Evolutionary conservation across 768 basidiomycete genomes (phyloP).

Genomic region (Cystofilobasidium bisporidii): DNA sequence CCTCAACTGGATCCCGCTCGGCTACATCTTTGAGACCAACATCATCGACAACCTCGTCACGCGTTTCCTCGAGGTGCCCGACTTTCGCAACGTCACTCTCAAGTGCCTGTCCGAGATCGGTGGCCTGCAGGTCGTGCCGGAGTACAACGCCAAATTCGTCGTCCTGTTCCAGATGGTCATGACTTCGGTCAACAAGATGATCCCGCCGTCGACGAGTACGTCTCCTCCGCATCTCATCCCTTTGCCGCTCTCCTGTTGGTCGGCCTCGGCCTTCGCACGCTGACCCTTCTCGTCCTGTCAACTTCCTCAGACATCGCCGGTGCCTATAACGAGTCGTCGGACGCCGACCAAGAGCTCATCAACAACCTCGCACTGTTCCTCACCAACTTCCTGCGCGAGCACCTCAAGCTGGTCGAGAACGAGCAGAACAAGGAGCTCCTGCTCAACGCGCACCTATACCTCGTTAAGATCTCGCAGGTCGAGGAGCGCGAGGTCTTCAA

Average conservation of each 20-base stretch:
- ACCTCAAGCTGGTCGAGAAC: constrained; percentile 88
- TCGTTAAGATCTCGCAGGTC: constrained; percentile 96
- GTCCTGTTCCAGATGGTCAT: constrained; percentile 97
- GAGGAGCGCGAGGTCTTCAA: constrained; percentile 99
- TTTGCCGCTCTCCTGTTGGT: too few species aligned
- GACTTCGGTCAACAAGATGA: constrained; percentile 94
- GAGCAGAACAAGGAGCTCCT: constrained; percentile 82
- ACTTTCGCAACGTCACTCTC: constrained; percentile 93
- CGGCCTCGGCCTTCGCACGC: too few species aligned
- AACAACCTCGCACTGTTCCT: constrained; percentile 97
- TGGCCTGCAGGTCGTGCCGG: constrained; percentile 81
- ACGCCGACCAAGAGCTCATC: constrained; percentile 91
- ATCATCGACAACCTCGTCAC: constrained; percentile 88
- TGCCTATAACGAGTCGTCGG: constrained; percentile 79
- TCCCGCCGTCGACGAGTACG: constrained; percentile 73
- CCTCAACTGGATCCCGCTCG: constrained; percentile 97
- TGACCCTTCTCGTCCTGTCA: background rate
- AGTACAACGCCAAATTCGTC: constrained; percentile 97
- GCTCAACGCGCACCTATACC: constrained; percentile 92
- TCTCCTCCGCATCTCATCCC: background rate
- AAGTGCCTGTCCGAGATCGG: constrained; percentile 97
- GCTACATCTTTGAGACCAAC: constrained; percentile 96
- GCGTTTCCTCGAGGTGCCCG: constrained; percentile 87
- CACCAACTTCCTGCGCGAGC: constrained; percentile 85
- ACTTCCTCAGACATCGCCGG: constrained; percentile 59